A percentile compares a stretch with the other conserved stretches of the same genome.
Evolutionary conservation across 371 early-diverging fungal genomes (phyloP).

Genomic region (Mortierella sp.): DNA sequence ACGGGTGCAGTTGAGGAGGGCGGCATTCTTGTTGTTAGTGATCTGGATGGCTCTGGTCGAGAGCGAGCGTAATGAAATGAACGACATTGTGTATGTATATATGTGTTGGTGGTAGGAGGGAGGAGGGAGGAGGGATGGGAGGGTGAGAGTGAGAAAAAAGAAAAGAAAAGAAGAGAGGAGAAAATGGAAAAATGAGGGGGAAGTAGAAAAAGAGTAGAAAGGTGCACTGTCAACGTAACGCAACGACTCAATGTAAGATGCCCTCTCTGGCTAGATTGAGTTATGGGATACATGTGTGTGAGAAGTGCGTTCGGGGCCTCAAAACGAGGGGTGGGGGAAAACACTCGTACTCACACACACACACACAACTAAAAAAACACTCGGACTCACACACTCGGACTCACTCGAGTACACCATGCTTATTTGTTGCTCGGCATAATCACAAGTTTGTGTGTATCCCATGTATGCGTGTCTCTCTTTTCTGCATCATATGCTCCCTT

Average conservation of each 20-base stretch:
- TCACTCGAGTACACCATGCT: neutral
- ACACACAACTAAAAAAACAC: neutral
- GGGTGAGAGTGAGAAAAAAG: neutral
- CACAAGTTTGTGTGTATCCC: neutral
- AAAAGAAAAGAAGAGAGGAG: neutral
- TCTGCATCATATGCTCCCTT: neutral
- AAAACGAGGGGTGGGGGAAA: slow-evolving; percentile 17
- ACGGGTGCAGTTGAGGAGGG: slow-evolving; percentile 59
- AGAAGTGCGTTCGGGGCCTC: slow-evolving; percentile 11
- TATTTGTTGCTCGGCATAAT: neutral
- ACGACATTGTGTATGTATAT: slow-evolving; percentile 24
- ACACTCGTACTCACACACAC: neutral
- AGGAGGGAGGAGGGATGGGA: neutral
- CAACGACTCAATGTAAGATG: neutral
- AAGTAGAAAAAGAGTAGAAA: neutral
- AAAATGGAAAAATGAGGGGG: neutral
- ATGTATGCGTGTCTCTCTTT: slow-evolving; percentile 11
- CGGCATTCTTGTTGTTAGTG: slow-evolving; percentile 60
- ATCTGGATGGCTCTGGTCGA: slow-evolving; percentile 57
- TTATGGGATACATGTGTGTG: neutral
- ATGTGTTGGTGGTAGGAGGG: neutral
- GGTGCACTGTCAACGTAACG: neutral
- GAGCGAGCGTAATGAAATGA: slow-evolving; percentile 48
- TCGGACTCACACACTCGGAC: neutral
- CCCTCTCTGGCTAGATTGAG: neutral